A percentile compares a stretch with the other conserved stretches of the same genome.
These are phyloP conservation scores for Debaryomyces robertsiae DNA, from an alignment of 1,139 yeast genomes.

Conservation along the genomic window DNA sequence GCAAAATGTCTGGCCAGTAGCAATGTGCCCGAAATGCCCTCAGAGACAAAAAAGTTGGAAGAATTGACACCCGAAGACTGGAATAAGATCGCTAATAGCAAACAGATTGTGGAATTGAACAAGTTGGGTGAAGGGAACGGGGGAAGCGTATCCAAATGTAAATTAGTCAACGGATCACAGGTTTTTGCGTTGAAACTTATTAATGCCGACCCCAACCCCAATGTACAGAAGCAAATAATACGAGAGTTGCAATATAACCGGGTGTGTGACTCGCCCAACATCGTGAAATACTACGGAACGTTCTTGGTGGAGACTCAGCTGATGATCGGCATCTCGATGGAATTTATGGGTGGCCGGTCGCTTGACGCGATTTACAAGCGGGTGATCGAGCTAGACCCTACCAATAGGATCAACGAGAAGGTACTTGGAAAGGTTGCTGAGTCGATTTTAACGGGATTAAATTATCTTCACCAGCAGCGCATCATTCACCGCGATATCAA, in stretches of 20 bases:
- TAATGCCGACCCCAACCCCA: conserved; percentile 76
- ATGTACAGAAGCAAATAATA: conserved; percentile 79
- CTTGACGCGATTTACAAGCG: conserved; percentile 85
- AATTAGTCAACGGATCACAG: conserved; percentile 51
- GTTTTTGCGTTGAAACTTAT: conserved; percentile 88
- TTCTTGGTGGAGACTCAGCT: conserved; percentile 76
- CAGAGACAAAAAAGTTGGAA: conserved; percentile 35
- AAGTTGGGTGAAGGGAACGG: conserved; percentile 93
- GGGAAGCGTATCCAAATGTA: conserved; percentile 84
- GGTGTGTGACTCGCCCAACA: conserved; percentile 77
- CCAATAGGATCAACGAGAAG: conserved; percentile 88
- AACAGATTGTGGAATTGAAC: conserved; percentile 62
- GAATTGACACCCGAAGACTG: conserved; percentile 77
- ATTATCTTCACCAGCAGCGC: conserved; percentile 82
- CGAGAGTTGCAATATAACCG: conserved; percentile 88
- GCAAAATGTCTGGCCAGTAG: neutral
- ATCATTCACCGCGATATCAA: conserved; percentile 93
- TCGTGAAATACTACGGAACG: conserved; percentile 91
- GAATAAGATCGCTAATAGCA: conserved; percentile 61
- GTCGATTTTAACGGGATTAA: conserved; percentile 78
- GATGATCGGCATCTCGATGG: conserved; percentile 90
- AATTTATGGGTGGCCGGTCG: conserved; percentile 91
- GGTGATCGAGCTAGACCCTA: conserved; percentile 56
- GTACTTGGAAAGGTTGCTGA: conserved; percentile 90
- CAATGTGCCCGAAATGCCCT: neutral